Base-by-base conservation (phyloP, 495 filamentous ascomycete species). In the Aspergillus bertholletiae region DNA sequence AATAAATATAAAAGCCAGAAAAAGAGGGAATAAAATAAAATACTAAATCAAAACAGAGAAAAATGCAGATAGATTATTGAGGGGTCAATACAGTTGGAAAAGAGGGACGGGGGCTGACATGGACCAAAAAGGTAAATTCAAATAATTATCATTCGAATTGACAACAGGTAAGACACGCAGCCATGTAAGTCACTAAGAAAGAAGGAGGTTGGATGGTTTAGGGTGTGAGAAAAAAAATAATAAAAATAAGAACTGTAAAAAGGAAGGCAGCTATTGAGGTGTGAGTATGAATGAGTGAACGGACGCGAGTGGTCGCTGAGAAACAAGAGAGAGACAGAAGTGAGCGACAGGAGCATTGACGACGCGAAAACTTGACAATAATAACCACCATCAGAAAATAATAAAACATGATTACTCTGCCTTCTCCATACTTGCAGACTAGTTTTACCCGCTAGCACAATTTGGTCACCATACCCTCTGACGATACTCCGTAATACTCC, bases 61-160 rank as follows among this genome's bases (percentile, higher is more conserved):
- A 51, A 56, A 57, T 57, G 54, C 51, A 51, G 43, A 55, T 55
- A 51, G 59, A 55, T 62, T 56, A 58, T 55, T 53, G 61, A 60
- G 61, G 58, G 58, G 57, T 58, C 49, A 44, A 55, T 18, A 55
- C 17, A 27, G 18, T 49, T 48, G 44, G 40, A 57, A 40, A 51
- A 40, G 53, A 53, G 24, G 55, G 49, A 49, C 47, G 43, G 37
- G 49, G 49, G 60, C 50, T 54, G 56, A 56, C 60, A 62, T 37
- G 32, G 53, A 47, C 54, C 21, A 26, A 11, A 40, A 41, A 27
- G 8, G n/a, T 23, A 18, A 41, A 24, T 8, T 51, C 32, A 26
- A 28, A 12, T 27, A 49, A 32, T 22, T 49, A 22, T 49, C n/a
- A 18, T 35, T 49, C 15, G 17, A 13, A 18, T 49, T 37, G 24